Percentiles rank a stretch among this genome's conserved stretches.
Evolutionary conservation across 1,284 basidiomycete species (phyloP).

Genomic region (Moesziomyces antarcticus): DNA sequence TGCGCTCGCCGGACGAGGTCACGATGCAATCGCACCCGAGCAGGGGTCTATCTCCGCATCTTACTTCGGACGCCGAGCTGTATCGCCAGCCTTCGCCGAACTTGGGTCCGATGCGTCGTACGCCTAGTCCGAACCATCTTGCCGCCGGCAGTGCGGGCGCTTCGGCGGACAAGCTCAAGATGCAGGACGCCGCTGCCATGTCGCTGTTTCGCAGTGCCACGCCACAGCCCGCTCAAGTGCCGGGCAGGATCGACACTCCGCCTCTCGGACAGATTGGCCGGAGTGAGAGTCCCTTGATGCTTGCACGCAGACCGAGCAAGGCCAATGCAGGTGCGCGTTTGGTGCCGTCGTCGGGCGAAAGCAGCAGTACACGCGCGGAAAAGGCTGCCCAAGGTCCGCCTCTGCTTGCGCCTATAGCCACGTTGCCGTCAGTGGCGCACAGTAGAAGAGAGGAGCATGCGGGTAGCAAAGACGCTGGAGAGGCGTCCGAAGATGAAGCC

Average conservation of each 20-base stretch:
- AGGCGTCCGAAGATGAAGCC: neutral
- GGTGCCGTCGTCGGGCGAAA: neutral
- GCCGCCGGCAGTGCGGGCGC: neutral
- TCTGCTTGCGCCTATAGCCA: constrained; percentile 4
- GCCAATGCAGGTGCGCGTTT: neutral
- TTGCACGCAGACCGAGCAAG: neutral
- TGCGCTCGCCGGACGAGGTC: constrained; percentile 4
- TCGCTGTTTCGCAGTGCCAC: constrained; percentile 31
- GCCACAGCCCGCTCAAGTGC: constrained; percentile 34
- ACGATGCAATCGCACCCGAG: neutral
- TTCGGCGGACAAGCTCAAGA: constrained; percentile 29
- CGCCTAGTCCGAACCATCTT: constrained; percentile 20
- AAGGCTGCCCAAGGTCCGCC: constrained; percentile 7
- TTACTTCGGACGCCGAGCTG: constrained; percentile 6
- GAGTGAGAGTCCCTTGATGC: constrained; percentile 20
- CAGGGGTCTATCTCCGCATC: constrained; percentile 3
- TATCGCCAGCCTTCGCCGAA: constrained; percentile 15
- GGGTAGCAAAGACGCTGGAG: neutral
- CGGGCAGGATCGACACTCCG: constrained; percentile 39
- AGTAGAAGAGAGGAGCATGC: neutral
- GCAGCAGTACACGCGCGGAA: neutral
- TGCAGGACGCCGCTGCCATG: constrained; percentile 46
- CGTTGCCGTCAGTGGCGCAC: neutral
- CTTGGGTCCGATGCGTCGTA: constrained; percentile 3
- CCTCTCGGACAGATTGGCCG: constrained; percentile 2